phyloP scores from a whole-genome alignment of 331 rosid genomes.

The Quercus phellos region DNA sequence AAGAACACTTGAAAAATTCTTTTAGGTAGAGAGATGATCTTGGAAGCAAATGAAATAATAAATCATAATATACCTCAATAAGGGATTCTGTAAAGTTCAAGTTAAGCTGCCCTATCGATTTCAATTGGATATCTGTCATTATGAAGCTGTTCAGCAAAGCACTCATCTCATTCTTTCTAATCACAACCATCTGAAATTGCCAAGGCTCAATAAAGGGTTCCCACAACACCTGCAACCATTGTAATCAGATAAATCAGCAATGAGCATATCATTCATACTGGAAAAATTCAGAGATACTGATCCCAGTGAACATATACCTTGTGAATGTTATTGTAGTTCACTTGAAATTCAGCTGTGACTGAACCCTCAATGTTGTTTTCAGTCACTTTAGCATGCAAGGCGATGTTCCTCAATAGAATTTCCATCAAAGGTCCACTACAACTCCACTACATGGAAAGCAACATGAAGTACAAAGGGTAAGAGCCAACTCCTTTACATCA shows the following conservation, averaged over 20 bases:
- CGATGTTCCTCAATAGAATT: conserved; percentile 53
- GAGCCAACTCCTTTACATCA: neutral
- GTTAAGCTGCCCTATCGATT: conserved; percentile 60
- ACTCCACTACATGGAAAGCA: conserved; percentile 63
- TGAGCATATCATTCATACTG: conserved; percentile 16
- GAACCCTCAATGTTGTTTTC: conserved; percentile 51
- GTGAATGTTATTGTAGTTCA: conserved; percentile 77
- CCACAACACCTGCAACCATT: conserved; percentile 72
- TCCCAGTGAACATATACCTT: conserved; percentile 45
- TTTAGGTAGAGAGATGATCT: neutral
- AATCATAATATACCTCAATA: conserved; percentile 55
- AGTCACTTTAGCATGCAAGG: conserved; percentile 37
- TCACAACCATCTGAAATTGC: conserved; percentile 56
- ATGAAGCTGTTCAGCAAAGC: conserved; percentile 54
- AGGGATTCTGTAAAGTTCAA: conserved; percentile 81
- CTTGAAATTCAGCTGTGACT: conserved; percentile 51
- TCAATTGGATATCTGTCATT: conserved; percentile 54
- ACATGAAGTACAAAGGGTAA: neutral
- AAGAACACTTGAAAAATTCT: neutral
- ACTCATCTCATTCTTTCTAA: conserved; percentile 57
- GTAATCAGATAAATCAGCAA: conserved; percentile 15
- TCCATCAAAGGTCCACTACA: conserved; percentile 81
- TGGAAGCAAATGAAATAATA: neutral
- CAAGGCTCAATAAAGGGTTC: conserved; percentile 96
- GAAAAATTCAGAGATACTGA: neutral